Evolutionary conservation across 1,284 basidiomycete genomes (phyloP), one percentile per base, ranked within the genome.

Genomic region (Pascua guehoae): DNA sequence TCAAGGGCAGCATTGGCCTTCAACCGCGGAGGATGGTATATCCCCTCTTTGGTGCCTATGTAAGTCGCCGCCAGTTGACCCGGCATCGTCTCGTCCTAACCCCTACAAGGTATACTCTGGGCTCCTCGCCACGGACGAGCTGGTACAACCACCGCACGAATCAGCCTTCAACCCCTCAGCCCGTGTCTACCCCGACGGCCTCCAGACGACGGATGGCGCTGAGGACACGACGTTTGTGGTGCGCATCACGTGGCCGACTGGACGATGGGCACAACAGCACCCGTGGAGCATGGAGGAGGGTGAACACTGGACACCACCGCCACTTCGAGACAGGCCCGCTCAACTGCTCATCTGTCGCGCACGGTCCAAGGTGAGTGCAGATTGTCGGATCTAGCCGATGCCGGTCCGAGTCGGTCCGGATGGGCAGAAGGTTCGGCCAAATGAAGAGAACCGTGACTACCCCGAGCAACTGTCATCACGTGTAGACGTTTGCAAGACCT

Each of bases 141-240:
- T 76, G 8, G 61, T 57, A 46, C 68, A 64, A 24, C 52, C 56
- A 14, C 41, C 51, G 8, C 58, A 49, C 40, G 57, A 69, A 24
- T 54, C 60, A 16, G 63, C 60, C 0, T 62, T 69, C 32, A 61
- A 51, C 8, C 60, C 67, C 3, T 51, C 62, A 15, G 62, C 70
- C 4, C 58, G 75, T 12, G 67, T 78, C 2, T 78, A 76, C 54
- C 66, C 68, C 48, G 76, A 78, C 58, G 76, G 76, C 14, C 58
- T 78, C 7, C 70, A 71, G 56, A 66, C 68, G 15, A 60, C 67
- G 9, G 75, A 78, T 53, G 72, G 66, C 1, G 61, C 64, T 2
- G 71, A 76, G 56, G 76, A 76, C 48, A 74, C 72, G 5, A 75
- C 70, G 0, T 74, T 78, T 44, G 70, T 64, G 18, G 61, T 78